Evolutionary conservation across 192 early-diverging fungal species (phyloP).

Genomic region (Diversispora epigaea): DNA sequence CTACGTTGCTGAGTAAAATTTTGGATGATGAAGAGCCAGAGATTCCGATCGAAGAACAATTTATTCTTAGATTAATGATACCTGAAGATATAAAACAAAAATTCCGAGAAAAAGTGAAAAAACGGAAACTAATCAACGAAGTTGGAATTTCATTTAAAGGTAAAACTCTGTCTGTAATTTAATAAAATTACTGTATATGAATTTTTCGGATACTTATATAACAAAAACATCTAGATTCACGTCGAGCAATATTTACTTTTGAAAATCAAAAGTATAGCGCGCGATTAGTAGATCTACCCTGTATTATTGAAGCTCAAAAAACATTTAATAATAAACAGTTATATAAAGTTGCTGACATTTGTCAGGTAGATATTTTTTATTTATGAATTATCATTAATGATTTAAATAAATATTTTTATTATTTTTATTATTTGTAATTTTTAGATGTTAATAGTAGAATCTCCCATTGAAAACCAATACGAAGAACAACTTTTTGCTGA

Average conservation of each 20-base stretch:
- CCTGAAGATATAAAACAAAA: slow-evolving; percentile 52
- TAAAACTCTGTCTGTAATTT: neutral
- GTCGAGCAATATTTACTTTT: slow-evolving; percentile 61
- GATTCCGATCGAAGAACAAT: slow-evolving; percentile 77
- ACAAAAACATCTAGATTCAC: slow-evolving; percentile 42
- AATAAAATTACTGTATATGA: neutral
- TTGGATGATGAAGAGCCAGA: slow-evolving; percentile 56
- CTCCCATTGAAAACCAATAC: slow-evolving; percentile 27
- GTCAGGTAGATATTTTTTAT: slow-evolving; percentile 57
- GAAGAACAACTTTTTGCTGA: slow-evolving; percentile 11
- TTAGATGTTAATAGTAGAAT: slow-evolving; percentile 59
- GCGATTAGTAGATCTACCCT: slow-evolving; percentile 81
- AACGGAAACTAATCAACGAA: neutral
- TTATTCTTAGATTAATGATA: slow-evolving; percentile 70
- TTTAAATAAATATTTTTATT: slow-evolving; percentile 3
- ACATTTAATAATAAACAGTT: slow-evolving; percentile 83
- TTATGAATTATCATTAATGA: neutral
- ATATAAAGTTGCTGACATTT: slow-evolving; percentile 84
- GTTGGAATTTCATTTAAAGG: slow-evolving; percentile 41
- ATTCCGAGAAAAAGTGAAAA: slow-evolving; percentile 38
- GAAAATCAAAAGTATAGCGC: slow-evolving; percentile 55
- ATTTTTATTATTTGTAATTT: neutral
- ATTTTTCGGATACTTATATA: neutral
- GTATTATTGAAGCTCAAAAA: slow-evolving; percentile 84
- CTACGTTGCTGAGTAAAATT: neutral